These are phyloP conservation scores for Aspergillus eucalypticola DNA, from an alignment of 2,329 filamentous ascomycete genomes.

Conservation along the genomic window DNA sequence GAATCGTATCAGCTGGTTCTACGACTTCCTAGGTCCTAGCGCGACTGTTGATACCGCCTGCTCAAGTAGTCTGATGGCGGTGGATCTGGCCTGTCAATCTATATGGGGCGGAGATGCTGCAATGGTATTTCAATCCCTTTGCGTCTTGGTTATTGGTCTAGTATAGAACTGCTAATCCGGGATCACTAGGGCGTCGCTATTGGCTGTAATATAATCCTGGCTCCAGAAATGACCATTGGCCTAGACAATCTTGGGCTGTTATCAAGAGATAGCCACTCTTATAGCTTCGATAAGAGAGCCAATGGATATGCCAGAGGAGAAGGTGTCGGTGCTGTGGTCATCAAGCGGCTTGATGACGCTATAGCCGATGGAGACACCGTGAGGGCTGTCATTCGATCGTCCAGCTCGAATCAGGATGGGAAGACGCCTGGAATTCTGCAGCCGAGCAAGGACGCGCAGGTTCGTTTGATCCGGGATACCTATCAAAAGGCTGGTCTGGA, in stretches of 20 bases:
- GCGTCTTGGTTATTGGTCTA: neutral
- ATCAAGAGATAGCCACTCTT: conserved; percentile 14
- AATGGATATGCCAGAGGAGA: conserved; percentile 55
- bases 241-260: conserved; percentile 15
- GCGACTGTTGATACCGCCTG: conserved; percentile 32
- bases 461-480: conserved; percentile 31
- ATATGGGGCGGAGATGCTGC: conserved; percentile 23
- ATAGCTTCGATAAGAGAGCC: conserved; percentile 36
- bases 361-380: conserved; percentile 46
- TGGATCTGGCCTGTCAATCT: conserved; percentile 24
- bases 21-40: conserved; percentile 33
- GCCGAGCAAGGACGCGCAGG: conserved; percentile 29
- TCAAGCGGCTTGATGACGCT: conserved; percentile 52
- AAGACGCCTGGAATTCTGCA: conserved; percentile 24
- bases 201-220: conserved; percentile 20
- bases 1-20: conserved; percentile 31
- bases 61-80: conserved; percentile 28
- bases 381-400: conserved; percentile 35
- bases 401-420: conserved; percentile 34
- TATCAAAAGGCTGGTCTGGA: conserved; percentile 16
- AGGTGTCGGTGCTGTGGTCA: conserved; percentile 49
- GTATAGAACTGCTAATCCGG: neutral
- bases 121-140: conserved; percentile 7
- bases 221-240: conserved; percentile 14
- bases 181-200: conserved; percentile 13